phyloP scores from a whole-genome alignment of 2,329 filamentous ascomycete genomes.

The Monilinia aucupariae region DNA sequence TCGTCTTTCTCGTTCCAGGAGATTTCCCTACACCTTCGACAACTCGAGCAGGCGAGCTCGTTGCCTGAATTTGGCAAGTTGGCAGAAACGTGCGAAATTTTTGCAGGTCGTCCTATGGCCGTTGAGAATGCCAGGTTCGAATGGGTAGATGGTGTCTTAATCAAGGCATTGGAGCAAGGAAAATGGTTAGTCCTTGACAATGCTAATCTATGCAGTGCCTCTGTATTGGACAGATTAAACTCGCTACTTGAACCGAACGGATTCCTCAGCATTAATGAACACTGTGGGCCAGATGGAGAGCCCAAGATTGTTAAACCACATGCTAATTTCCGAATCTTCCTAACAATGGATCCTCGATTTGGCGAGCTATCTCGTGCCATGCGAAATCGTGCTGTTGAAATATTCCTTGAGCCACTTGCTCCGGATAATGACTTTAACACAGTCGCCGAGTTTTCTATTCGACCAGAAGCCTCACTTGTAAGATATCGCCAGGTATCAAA shows the following conservation, averaged over 20 bases:
- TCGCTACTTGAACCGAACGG: constrained; percentile 90
- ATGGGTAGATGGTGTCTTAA: constrained; percentile 90
- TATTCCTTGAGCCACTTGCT: constrained; percentile 57
- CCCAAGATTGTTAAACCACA: constrained; percentile 77
- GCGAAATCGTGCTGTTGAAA: constrained; percentile 89
- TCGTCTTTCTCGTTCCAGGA: constrained; percentile 27
- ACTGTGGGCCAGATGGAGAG: constrained; percentile 75
- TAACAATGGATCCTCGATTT: constrained; percentile 87
- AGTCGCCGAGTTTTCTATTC: background rate
- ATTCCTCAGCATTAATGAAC: constrained; percentile 85
- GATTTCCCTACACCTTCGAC: constrained; percentile 35
- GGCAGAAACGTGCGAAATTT: constrained; percentile 29
- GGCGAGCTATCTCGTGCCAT: constrained; percentile 94
- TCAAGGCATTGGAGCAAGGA: constrained; percentile 78
- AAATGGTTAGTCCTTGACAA: constrained; percentile 95
- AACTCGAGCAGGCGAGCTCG: constrained; percentile 38
- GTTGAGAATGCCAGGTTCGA: constrained; percentile 79
- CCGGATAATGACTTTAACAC: background rate
- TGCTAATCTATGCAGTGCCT: constrained; percentile 92
- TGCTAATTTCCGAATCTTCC: constrained; percentile 81
- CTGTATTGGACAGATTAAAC: constrained; percentile 89
- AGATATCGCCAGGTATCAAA: constrained; percentile 30
- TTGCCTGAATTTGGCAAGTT: constrained; percentile 34
- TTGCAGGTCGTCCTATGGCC: constrained; percentile 49
- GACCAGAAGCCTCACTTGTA: constrained; percentile 29